Conservation (phyloP, 306 rosid genomes). For the Sicyos edulis region DNA sequence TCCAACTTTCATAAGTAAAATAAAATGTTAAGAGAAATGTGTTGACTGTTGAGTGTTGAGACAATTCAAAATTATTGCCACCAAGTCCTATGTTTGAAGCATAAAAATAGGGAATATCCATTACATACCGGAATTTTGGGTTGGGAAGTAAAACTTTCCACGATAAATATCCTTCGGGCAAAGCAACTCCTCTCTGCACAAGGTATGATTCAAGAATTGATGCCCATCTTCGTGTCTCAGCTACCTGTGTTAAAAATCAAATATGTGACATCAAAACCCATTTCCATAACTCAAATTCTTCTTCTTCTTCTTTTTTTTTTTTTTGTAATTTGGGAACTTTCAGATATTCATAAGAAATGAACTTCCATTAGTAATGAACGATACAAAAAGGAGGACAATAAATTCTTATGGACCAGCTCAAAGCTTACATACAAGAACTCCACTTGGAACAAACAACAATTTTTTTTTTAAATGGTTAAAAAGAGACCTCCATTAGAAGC, state of each 20-base stretch:
- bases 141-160: conserved; percentile 80
- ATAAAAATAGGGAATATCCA: conserved; percentile 9
- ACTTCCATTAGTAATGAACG: too few species aligned
- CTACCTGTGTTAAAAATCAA: conserved; percentile 40
- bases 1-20: too few species aligned
- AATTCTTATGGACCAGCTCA: too few species aligned
- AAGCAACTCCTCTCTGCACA: conserved; percentile 73
- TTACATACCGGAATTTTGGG: conserved; percentile 63
- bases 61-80: not conserved
- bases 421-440: too few species aligned
- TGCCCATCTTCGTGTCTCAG: conserved; percentile 53
- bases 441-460: not conserved
- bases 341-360: not conserved
- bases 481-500: too few species aligned
- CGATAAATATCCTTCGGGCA: conserved; percentile 61
- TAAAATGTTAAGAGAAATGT: too few species aligned
- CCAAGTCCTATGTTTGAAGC: not conserved
- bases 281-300: not conserved
- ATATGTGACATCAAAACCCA: not conserved
- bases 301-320: too few species aligned
- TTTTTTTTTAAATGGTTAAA: too few species aligned
- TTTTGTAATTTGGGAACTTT: not conserved
- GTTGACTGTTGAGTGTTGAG: too few species aligned
- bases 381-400: too few species aligned
- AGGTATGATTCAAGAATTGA: conserved; percentile 79